Conservation (phyloP, 129 eudicot species). For the Chrysanthemum seticuspe region DNA sequence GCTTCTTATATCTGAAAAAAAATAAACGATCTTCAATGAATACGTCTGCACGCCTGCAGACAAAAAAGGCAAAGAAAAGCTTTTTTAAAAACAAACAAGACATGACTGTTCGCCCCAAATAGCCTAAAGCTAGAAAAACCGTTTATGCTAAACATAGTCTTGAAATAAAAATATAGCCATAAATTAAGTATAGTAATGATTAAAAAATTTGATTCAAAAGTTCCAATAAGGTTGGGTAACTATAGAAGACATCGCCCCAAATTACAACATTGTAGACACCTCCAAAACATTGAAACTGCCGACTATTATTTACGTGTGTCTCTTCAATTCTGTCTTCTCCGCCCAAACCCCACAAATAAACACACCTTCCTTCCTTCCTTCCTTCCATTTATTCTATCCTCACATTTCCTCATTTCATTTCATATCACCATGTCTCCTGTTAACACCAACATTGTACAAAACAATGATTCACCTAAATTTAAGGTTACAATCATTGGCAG, state of each 20-base stretch:
- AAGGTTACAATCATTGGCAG: slow-evolving; percentile 90
- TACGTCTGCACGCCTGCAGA: too few relatives aligned
- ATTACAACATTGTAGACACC: slow-evolving; percentile 20
- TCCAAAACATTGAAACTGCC: slow-evolving; percentile 47
- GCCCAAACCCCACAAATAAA: slow-evolving; percentile 36
- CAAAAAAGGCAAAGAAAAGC: too few relatives aligned
- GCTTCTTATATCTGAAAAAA: too few relatives aligned
- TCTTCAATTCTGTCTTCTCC: slow-evolving; percentile 57
- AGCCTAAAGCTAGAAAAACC: too few relatives aligned
- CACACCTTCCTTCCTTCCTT: neutral
- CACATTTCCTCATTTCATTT: slow-evolving; percentile 8
- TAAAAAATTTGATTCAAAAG: neutral
- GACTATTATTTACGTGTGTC: slow-evolving; percentile 34
- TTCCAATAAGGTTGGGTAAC: slow-evolving; percentile 29
- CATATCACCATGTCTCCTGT: slow-evolving; percentile 42
- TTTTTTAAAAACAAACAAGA: too few relatives aligned
- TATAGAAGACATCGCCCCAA: slow-evolving; percentile 36
- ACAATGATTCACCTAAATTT: slow-evolving; percentile 37
- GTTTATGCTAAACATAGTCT: too few relatives aligned
- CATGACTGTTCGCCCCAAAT: too few relatives aligned
- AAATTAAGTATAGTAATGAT: too few relatives aligned
- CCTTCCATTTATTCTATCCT: slow-evolving; percentile 18
- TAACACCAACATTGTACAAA: slow-evolving; percentile 20
- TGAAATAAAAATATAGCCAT: too few relatives aligned
- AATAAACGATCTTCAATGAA: too few relatives aligned